Base-by-base conservation (phyloP, 108 stramenopile species). In the Nitzschia sp. region DNA sequence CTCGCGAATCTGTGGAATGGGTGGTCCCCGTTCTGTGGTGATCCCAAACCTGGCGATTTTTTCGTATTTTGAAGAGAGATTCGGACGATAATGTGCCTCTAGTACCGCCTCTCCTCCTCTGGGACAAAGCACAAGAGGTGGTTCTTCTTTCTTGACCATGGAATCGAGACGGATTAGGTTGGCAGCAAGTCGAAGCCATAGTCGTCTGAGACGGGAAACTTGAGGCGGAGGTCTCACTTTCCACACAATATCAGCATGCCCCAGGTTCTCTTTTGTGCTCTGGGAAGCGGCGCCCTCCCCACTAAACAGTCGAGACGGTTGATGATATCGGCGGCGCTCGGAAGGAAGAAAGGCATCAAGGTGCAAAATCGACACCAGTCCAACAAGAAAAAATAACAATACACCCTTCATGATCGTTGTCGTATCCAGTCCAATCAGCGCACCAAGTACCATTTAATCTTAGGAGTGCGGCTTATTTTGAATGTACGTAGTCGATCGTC, bases 11-110 rank as follows among this genome's bases (percentile, higher is more conserved):
- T 53, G 50, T 33, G 77, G 58, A 50, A 69, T 73, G 2, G 81
- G 68, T 5, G 88, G 86, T 33, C 91, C 91, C 19, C 84, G 75
- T 25, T 58, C 31, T 26, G 88, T 88, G 0, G 88, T 90, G 54
- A 93, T 72, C 4, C 91, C 91, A 68, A 93, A 93, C n/a, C 84
- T 63, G 11, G 76, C 90, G 57, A 92, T 79, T 22, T 66, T 76
- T 13, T 75, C 70, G 17, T 72, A 67, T 28, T 77, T 77, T 22
- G 48, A 50, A 4, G 48, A 50, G 4, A 4, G 17, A 21, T n/a
- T 50, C 19, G 48, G 48, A 27, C 54, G 55, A 44, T 63, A 75
- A 58, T 88, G 80, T 16, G 87, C 84, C 63, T 92, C 85, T 46
- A 92, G 52, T 31, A 88, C 47, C 21, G 84, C 85, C 35, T 71